These are phyloP conservation scores for Suillus plorans DNA, from an alignment of 768 basidiomycete genomes.

Conservation along the genomic window DNA sequence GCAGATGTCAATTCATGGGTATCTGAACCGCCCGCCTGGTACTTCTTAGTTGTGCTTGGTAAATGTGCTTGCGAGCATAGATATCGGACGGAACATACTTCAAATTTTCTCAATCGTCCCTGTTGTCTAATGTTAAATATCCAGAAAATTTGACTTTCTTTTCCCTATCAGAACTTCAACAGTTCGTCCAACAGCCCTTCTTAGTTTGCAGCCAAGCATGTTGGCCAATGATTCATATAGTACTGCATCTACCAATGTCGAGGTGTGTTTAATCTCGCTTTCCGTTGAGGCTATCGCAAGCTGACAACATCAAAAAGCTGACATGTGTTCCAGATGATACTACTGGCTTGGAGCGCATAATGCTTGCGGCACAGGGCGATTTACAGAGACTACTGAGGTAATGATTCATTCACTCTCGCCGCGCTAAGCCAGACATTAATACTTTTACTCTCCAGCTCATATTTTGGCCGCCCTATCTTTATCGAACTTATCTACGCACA, in stretches of 20 bases:
- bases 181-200: conserved; percentile 6
- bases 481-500: conserved; percentile 58
- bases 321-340: conserved; percentile 20
- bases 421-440: not conserved
- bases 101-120: not conserved
- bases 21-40: not conserved
- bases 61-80: conserved; percentile 9
- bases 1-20: conserved; percentile 5
- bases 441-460: conserved; percentile 44
- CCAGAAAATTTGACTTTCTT: not conserved
- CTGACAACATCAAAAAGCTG: conserved; percentile 21
- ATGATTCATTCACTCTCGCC: not conserved
- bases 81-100: conserved; percentile 8
- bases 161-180: conserved; percentile 12
- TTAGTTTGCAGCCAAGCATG: conserved; percentile 15
- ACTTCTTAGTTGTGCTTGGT: not conserved
- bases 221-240: conserved; percentile 24
- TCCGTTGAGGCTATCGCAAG: not conserved
- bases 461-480: conserved; percentile 60
- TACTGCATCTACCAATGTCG: conserved; percentile 24
- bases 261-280: conserved; percentile 12
- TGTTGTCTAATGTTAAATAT: conserved; percentile 1
- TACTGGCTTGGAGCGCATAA: conserved; percentile 65
- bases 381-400: conserved; percentile 69
- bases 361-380: conserved; percentile 69